Evolutionary conservation across 257 asterid genomes (phyloP), one percentile per base, ranked within the genome.

Genomic region (Buddleja alternifolia): DNA sequence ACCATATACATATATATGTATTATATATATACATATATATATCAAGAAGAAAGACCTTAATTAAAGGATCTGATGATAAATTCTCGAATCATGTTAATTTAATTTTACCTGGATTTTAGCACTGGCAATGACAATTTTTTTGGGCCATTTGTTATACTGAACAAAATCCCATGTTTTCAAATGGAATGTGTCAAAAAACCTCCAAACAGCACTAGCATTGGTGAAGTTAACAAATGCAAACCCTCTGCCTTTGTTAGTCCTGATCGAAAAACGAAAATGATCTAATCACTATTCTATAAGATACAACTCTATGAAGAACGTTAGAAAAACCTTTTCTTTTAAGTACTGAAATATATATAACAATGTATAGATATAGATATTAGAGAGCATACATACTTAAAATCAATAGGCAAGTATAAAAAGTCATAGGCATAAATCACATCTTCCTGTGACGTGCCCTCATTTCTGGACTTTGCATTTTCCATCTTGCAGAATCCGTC

Each of bases 181-280:
- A 66, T 79, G 69, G 41, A 71, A 80, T 0, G 80, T 59, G 0
- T 56, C 10, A 47, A 67, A 74, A 24, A 87, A 81, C 4, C 45
- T 83, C 91, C 82, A 75, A 0, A 73, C 85, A 1, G 85, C 63
- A 36, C 7, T 37, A 0, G 88, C 65, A 14, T 60, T 61, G 1
- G 87, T 85, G 73, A 90, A 87, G 76, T 90, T 90, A 0, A 87
- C 88, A 57, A 90, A 90, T 2, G 95, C 96, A 66, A 77, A 90
- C 0, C 96, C 96, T 66, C 80, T 75, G 61, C 87, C 71, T 15
- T 11, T 72, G 10, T 47, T 60, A 2, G 75, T 77, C 39, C 96
- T 87, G 75, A 53, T 10, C 8, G 7, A 17, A n/a, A n/a, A n/a
- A n/a, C n/a, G 12, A n/a, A n/a, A n/a, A n/a, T n/a, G n/a, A n/a